A percentile compares a stretch with the other conserved stretches of the same genome.
phyloP scores from a whole-genome alignment of 202 grass and related monocot species.

The Schoenoplectus tabernaemontani region DNA sequence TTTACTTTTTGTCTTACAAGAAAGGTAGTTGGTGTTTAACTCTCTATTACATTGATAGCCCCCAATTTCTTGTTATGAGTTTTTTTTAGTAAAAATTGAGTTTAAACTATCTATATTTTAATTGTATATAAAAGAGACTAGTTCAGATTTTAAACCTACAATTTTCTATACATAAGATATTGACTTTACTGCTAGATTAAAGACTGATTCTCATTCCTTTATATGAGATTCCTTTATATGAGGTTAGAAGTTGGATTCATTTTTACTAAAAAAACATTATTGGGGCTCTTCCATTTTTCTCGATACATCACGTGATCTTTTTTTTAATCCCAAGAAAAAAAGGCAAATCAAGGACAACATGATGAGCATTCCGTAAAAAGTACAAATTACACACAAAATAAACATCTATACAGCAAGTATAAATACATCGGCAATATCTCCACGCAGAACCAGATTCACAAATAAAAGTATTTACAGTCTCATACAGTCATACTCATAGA shows the following conservation, averaged over 20 bases:
- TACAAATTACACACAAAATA: background rate
- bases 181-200: no score
- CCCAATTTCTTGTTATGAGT: background rate
- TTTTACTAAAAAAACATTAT: no score
- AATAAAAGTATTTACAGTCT: slow-evolving; percentile 7
- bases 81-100: background rate
- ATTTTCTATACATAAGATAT: no score
- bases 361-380: background rate
- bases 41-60: background rate
- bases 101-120: no score
- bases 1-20: background rate
- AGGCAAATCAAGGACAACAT: background rate
- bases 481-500: background rate
- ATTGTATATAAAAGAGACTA: no score
- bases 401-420: background rate
- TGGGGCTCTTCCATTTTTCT: no score
- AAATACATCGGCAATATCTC: background rate
- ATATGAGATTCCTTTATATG: no score
- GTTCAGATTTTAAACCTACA: no score
- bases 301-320: background rate
- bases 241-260: no score
- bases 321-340: background rate
- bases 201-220: no score
- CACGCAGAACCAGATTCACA: no score
- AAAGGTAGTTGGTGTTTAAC: background rate